Evolutionary conservation across 192 early-diverging fungal genomes (phyloP).

Genomic region (Haplosporangium gracile): DNA sequence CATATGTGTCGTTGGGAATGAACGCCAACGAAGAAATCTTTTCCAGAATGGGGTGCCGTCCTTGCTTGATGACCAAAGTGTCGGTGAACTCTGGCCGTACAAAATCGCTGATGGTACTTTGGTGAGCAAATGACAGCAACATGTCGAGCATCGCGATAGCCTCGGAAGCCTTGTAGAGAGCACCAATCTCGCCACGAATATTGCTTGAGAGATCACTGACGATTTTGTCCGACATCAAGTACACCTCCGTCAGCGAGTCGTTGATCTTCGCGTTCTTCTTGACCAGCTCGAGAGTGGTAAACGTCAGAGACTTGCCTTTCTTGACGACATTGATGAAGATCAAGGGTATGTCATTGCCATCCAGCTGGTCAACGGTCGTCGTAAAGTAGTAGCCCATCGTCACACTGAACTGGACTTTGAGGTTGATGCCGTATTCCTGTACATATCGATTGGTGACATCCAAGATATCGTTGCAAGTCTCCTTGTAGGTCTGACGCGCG

Average conservation of each 20-base stretch:
- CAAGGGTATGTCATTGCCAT: slow-evolving; percentile 61
- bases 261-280: slow-evolving; percentile 86
- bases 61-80: slow-evolving; percentile 79
- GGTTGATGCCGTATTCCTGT: slow-evolving; percentile 67
- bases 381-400: slow-evolving; percentile 74
- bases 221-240: slow-evolving; percentile 83
- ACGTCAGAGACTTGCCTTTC: slow-evolving; percentile 72
- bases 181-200: slow-evolving; percentile 69
- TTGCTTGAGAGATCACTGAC: slow-evolving; percentile 61
- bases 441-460: slow-evolving; percentile 67
- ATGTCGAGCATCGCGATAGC: slow-evolving; percentile 86
- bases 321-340: slow-evolving; percentile 81
- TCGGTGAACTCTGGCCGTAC: slow-evolving; percentile 86
- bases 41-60: slow-evolving; percentile 84
- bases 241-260: slow-evolving; percentile 87
- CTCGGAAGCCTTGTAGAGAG: slow-evolving; percentile 82
- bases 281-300: slow-evolving; percentile 85
- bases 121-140: slow-evolving; percentile 79
- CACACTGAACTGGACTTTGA: slow-evolving; percentile 77
- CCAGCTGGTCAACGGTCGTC: slow-evolving; percentile 56
- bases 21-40: slow-evolving; percentile 57
- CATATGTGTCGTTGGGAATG: slow-evolving; percentile 81
- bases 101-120: slow-evolving; percentile 69
- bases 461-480: slow-evolving; percentile 79
- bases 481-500: slow-evolving; percentile 84